Evolutionary conservation across 441 rosid species (phyloP), one percentile per base, ranked within the genome.

Genomic region (Hura crepitans): DNA sequence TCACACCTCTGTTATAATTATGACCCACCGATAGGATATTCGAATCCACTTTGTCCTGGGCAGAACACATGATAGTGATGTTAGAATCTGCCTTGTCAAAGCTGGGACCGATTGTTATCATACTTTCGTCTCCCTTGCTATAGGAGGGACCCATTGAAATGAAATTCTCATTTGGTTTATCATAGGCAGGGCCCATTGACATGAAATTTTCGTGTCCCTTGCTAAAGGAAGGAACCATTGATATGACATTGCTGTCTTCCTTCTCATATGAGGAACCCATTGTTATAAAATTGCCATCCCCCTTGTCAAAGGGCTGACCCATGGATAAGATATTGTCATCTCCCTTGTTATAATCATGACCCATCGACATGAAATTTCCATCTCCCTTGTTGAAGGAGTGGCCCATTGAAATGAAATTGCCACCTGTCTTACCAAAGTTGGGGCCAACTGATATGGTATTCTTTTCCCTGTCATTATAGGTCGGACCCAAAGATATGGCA

Each of bases 301-400:
- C 75, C 76, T 83, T 81, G 62, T 72, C 72, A 74, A 80, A 78
- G 39, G 84, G 78, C 72, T 70, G 86, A 71, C 79, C 82, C 82
- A 78, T 75, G 0, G 81, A 80, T 70, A 80, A 69, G 37, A 80
- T 57, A 53, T 30, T 79, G 43, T 76, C 84, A 72, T 61, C 69
- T 71, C 82, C 84, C 59, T 78, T 79, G 68, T 51, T 72, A 73
- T 74, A 81, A 68, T 73, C 74, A 58, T 78, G 84, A 70, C 83
- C 73, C 75, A 79, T 63, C 7, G 84, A 68, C 49, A 80, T 72
- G 74, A 76, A 76, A 72, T 70, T 71, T 37, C 77, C 78, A 51
- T 72, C 81, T 67, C 76, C 81, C 75, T 79, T 83, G 64, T 46
- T 69, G 62, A 65, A 73, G 50, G 81, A 63, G 37, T 72, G 84